Conservation (phyloP, 2,329 filamentous ascomycete species). For the Parasarocladium wereldwijsianum region DNA sequence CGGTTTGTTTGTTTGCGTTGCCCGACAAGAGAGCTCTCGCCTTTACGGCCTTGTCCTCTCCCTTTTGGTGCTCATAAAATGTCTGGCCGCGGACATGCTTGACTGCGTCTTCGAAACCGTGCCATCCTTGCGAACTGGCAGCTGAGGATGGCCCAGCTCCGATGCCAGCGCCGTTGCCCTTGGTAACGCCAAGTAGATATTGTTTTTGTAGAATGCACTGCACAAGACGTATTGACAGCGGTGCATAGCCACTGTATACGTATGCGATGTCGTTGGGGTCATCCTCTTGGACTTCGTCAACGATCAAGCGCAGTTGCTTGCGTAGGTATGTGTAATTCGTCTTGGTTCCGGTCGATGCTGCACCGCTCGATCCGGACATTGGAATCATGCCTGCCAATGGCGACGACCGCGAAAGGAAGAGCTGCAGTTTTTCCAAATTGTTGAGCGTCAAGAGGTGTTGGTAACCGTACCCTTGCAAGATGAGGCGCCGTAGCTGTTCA, state of each 20-base stretch:
- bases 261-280: conserved; percentile 94
- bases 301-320: conserved; percentile 74
- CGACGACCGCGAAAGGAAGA: conserved; percentile 65
- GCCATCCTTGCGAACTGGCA: conserved; percentile 65
- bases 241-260: conserved; percentile 93
- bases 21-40: conserved; percentile 73
- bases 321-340: conserved; percentile 86
- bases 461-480: conserved; percentile 87
- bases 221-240: conserved; percentile 76
- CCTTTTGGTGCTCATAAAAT: conserved; percentile 84
- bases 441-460: conserved; percentile 86
- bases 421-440: conserved; percentile 75
- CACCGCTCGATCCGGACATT: conserved; percentile 37
- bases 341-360: conserved; percentile 45
- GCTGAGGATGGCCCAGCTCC: conserved; percentile 19
- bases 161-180: conserved; percentile 34
- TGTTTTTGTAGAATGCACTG: conserved; percentile 90
- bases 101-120: conserved; percentile 82
- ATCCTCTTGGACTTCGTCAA: conserved; percentile 92
- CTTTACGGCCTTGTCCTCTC: conserved; percentile 82
- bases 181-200: conserved; percentile 57
- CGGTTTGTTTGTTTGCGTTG: conserved; percentile 64
- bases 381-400: conserved; percentile 71
- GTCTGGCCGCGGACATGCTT: conserved; percentile 79
- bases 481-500: conserved; percentile 74